Percentiles rank a stretch among this genome's conserved stretches.
These are phyloP conservation scores for Jacaranda copaia DNA, from an alignment of 257 asterid genomes.

Conservation along the genomic window DNA sequence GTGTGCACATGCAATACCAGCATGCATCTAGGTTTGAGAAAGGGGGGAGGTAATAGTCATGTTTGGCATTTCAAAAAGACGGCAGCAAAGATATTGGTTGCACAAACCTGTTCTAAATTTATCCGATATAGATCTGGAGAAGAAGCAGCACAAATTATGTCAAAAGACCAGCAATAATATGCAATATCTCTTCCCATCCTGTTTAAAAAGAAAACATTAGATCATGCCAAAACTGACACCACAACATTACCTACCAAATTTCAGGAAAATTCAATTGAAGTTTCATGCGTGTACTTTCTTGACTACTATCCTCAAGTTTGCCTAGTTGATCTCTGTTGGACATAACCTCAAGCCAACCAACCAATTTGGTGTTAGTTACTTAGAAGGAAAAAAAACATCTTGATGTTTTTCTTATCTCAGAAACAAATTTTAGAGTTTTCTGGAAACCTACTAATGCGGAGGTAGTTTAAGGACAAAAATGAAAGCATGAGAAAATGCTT, in stretches of 20 bases:
- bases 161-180: slow-evolving; percentile 96
- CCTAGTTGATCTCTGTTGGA: neutral
- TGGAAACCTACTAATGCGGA: neutral
- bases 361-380: slow-evolving; percentile 3
- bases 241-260: slow-evolving; percentile 5
- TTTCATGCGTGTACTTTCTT: neutral
- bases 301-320: neutral
- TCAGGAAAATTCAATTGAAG: neutral
- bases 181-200: slow-evolving; percentile 98
- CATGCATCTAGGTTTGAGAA: neutral
- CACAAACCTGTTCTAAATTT: slow-evolving; percentile 86
- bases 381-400: neutral
- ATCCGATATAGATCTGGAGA: slow-evolving; percentile 97
- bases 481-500: slow-evolving; percentile 5
- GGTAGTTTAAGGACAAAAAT: neutral
- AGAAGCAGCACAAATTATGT: slow-evolving; percentile 94
- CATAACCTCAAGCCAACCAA: neutral
- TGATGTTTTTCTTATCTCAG: neutral
- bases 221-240: slow-evolving; percentile 22
- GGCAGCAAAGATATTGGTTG: slow-evolving; percentile 23
- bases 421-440: neutral
- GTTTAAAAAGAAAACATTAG: slow-evolving; percentile 32
- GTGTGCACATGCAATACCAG: neutral
- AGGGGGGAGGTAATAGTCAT: neutral
- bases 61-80: slow-evolving; percentile 6